Conservation (phyloP, 2,329 filamentous ascomycete genomes). For the Elsinoe ampelina region DNA sequence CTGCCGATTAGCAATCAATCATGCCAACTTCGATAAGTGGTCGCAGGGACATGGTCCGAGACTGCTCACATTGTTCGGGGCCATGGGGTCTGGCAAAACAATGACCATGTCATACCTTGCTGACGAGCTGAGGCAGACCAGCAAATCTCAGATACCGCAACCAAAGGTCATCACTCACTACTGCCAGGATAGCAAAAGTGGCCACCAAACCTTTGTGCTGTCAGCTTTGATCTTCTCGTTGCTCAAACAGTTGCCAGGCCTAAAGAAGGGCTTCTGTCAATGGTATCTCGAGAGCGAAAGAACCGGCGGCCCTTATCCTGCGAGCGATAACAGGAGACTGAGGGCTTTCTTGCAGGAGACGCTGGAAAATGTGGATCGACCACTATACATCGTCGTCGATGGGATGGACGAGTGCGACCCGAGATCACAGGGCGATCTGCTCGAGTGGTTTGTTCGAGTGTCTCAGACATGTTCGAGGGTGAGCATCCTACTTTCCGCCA, state of each 20-base stretch:
- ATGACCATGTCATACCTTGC: not conserved
- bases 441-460: not conserved
- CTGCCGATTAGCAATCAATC: not conserved
- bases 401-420: slow-evolving; percentile 7
- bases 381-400: not conserved
- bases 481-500: not conserved
- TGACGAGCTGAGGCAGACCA: not conserved
- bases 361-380: not conserved
- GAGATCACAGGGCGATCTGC: not conserved
- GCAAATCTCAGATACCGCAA: not conserved
- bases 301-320: not conserved
- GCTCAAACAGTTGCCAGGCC: not conserved
- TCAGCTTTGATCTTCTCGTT: slow-evolving; percentile 1
- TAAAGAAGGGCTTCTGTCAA: slow-evolving; percentile 9
- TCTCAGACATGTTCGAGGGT: not conserved
- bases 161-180: not conserved
- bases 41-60: not conserved
- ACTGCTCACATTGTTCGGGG: not conserved
- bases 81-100: not conserved
- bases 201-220: not conserved
- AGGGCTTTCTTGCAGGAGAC: not conserved
- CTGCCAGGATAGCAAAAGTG: not conserved
- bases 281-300: not conserved
- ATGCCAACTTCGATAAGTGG: not conserved
- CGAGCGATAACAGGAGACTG: not conserved